Evolutionary conservation across 106 monocot genomes (phyloP).

Genomic region (Acanthochlamys bracteata): DNA sequence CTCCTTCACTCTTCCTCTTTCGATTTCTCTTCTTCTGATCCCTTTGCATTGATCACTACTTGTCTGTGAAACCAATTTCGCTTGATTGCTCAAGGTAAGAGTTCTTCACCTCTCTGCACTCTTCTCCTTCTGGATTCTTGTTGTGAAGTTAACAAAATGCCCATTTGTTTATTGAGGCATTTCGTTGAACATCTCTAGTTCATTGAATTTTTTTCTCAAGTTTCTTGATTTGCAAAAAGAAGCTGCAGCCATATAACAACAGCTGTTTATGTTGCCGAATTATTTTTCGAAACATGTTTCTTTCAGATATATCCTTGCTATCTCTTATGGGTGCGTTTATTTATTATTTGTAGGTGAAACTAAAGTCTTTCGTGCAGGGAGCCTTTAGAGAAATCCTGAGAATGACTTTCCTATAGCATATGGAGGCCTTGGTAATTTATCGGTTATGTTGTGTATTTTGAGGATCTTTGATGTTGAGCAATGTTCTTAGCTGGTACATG

Average conservation of each 20-base stretch:
- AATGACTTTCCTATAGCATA: not conserved
- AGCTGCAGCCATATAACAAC: no score
- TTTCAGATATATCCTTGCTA: no score
- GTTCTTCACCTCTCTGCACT: not conserved
- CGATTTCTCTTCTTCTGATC: not conserved
- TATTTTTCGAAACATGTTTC: no score
- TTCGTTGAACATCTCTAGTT: not conserved
- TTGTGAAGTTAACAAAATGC: not conserved
- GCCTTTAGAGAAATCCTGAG: not conserved
- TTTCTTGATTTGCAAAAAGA: no score
- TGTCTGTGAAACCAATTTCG: not conserved
- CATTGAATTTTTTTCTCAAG: not conserved
- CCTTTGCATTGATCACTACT: not conserved
- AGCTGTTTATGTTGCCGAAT: no score
- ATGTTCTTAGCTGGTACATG: slow-evolving; percentile 58
- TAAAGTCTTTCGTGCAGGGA: no score
- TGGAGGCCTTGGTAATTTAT: not conserved
- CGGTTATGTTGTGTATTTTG: not conserved
- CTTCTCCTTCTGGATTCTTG: no score
- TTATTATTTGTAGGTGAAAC: no score
- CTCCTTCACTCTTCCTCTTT: not conserved
- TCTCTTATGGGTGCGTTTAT: no score
- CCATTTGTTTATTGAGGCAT: not conserved
- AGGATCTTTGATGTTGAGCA: slow-evolving; percentile 21
- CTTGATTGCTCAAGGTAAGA: not conserved